Evolutionary conservation across 2,329 filamentous ascomycete genomes (phyloP).

Genomic region (Aspergillus fijiensis): DNA sequence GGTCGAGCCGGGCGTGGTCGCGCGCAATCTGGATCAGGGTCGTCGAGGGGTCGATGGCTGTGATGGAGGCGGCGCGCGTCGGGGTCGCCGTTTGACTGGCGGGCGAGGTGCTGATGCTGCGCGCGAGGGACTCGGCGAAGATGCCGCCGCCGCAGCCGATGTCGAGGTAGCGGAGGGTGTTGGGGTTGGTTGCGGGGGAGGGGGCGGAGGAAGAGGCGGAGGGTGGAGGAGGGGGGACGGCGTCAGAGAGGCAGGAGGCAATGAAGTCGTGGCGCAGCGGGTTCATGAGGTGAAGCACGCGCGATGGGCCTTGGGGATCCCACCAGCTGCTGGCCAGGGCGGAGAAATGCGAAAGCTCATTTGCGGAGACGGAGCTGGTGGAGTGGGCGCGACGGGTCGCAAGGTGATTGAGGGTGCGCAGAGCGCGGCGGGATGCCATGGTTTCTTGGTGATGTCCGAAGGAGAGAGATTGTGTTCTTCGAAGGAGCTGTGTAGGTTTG

Average conservation of each 20-base stretch:
- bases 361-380: slow-evolving; percentile 74
- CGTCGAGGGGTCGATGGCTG: slow-evolving; percentile 48
- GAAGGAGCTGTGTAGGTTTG: not conserved
- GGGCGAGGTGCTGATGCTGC: slow-evolving; percentile 23
- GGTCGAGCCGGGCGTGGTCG: slow-evolving; percentile 73
- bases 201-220: slow-evolving; percentile 16
- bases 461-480: not conserved
- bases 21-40: slow-evolving; percentile 62
- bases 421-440: slow-evolving; percentile 7
- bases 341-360: slow-evolving; percentile 93
- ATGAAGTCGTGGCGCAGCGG: slow-evolving; percentile 94
- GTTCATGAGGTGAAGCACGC: slow-evolving; percentile 96
- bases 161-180: slow-evolving; percentile 68
- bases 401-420: slow-evolving; percentile 5
- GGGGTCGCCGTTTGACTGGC: slow-evolving; percentile 2
- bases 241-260: slow-evolving; percentile 64
- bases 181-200: slow-evolving; percentile 24
- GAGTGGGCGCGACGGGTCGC: slow-evolving; percentile 29
- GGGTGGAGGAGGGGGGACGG: slow-evolving; percentile 37
- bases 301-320: slow-evolving; percentile 90
- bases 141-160: slow-evolving; percentile 95
- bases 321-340: slow-evolving; percentile 92
- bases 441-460: not conserved
- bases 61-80: slow-evolving; percentile 42
- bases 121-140: slow-evolving; percentile 70